Evolutionary conservation across 2,329 filamentous ascomycete species (phyloP).

Genomic region (Aspergillus pseudoviridinutans): DNA sequence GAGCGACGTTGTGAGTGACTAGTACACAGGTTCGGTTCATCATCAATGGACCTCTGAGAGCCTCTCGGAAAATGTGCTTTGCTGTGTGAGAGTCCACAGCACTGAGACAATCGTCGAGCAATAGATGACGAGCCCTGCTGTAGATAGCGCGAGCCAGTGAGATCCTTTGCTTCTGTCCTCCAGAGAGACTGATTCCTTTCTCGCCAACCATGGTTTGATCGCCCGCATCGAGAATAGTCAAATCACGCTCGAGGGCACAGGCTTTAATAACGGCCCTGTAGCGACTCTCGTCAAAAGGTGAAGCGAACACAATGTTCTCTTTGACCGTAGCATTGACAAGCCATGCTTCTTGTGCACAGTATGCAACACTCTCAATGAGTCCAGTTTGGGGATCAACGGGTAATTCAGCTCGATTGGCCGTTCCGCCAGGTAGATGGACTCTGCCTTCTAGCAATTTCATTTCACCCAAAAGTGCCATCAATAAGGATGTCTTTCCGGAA

Average conservation of each 20-base stretch:
- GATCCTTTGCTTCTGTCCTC: slow-evolving; percentile 96
- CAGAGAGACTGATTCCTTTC: slow-evolving; percentile 94
- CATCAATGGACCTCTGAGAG: slow-evolving; percentile 87
- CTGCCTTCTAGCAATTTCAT: slow-evolving; percentile 82
- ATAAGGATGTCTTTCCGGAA: slow-evolving; percentile 88
- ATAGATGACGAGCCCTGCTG: slow-evolving; percentile 82
- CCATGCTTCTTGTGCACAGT: slow-evolving; percentile 96
- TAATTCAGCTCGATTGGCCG: slow-evolving; percentile 75
- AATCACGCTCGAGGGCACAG: slow-evolving; percentile 84
- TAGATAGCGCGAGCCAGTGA: slow-evolving; percentile 97
- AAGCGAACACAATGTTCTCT: slow-evolving; percentile 91
- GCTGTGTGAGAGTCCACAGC: slow-evolving; percentile 97
- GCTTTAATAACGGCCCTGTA: slow-evolving; percentile 87
- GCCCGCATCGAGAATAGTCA: slow-evolving; percentile 86
- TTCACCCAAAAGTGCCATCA: slow-evolving; percentile 94
- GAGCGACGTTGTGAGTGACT: slow-evolving; percentile 90
- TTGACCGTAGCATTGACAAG: slow-evolving; percentile 92
- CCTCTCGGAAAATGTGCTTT: slow-evolving; percentile 96
- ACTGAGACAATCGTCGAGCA: slow-evolving; percentile 92
- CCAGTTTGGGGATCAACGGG: slow-evolving; percentile 76
- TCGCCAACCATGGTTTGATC: slow-evolving; percentile 94
- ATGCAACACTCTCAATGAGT: slow-evolving; percentile 86
- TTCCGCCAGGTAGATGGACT: slow-evolving; percentile 80
- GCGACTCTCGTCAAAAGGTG: slow-evolving; percentile 71
- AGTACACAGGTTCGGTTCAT: slow-evolving; percentile 82